Conservation (phyloP, 306 rosid genomes). For the Vigna hirtella region DNA sequence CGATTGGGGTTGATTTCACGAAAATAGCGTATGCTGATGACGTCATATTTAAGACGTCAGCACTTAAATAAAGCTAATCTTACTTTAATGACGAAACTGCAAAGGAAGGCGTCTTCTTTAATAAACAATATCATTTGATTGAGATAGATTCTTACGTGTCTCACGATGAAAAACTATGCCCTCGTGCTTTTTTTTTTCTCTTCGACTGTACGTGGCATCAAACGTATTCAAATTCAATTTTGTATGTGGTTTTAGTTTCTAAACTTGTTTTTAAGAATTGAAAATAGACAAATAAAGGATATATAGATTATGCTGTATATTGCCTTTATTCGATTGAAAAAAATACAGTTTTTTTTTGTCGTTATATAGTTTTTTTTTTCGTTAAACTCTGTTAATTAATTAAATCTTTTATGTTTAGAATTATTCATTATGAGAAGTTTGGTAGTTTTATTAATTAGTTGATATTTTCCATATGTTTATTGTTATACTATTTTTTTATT, state of each 20-base stretch:
- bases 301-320: not conserved
- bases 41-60: not conserved
- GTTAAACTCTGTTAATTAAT: too few species aligned
- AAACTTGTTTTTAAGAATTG: not conserved
- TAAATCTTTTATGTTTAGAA: too few species aligned
- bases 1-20: not conserved
- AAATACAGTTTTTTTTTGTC: too few species aligned
- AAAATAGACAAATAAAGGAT: not conserved
- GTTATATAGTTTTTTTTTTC: too few species aligned
- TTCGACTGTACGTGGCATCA: not conserved
- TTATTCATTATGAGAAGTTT: too few species aligned
- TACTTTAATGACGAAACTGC: too few species aligned
- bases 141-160: slow-evolving; percentile 2
- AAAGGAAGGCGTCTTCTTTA: too few species aligned
- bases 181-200: not conserved
- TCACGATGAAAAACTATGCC: not conserved
- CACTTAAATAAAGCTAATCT: not conserved
- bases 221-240: not conserved
- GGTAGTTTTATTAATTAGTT: too few species aligned
- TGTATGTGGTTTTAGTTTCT: not conserved
- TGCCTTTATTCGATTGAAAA: too few species aligned
- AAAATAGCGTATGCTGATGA: not conserved
- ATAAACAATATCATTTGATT: too few species aligned
- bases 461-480: too few species aligned
- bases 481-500: too few species aligned